Evolutionary conservation across 192 early-diverging fungal species (phyloP).

Genomic region (Entophlyctis helioformis): DNA sequence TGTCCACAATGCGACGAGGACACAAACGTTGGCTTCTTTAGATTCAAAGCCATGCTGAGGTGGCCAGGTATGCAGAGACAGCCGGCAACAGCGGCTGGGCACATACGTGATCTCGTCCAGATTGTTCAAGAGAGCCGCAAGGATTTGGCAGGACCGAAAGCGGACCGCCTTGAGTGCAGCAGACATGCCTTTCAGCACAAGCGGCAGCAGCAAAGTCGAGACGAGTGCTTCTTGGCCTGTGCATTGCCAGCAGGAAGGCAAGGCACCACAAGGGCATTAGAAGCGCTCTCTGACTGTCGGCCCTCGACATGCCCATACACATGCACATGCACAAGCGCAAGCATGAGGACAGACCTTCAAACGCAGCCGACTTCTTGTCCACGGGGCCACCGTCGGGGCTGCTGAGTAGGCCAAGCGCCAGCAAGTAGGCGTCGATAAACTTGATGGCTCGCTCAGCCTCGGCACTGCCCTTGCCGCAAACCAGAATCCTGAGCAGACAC

Average conservation of each 20-base stretch:
- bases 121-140: constrained; percentile 58
- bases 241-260: not conserved
- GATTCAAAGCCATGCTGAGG: no score
- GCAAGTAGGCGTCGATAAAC: constrained; percentile 64
- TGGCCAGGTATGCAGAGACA: not conserved
- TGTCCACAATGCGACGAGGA: no score
- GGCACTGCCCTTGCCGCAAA: constrained; percentile 58
- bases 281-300: not conserved
- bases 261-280: not conserved
- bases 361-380: constrained; percentile 37
- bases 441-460: constrained; percentile 59
- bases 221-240: constrained; percentile 8
- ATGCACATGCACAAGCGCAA: not conserved
- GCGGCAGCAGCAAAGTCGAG: constrained; percentile 53
- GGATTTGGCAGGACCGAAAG: constrained; percentile 61
- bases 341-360: not conserved
- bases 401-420: constrained; percentile 35
- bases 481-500: constrained; percentile 67
- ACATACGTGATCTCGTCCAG: constrained; percentile 66
- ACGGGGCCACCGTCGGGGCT: constrained; percentile 35
- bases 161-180: constrained; percentile 71
- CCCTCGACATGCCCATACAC: not conserved
- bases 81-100: not conserved
- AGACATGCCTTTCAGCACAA: constrained; percentile 63
- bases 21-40: no score